Evolutionary conservation across 75 land plant species (phyloP), one percentile per base, ranked within the genome.

Genomic region (Isoetes taiwanensis): DNA sequence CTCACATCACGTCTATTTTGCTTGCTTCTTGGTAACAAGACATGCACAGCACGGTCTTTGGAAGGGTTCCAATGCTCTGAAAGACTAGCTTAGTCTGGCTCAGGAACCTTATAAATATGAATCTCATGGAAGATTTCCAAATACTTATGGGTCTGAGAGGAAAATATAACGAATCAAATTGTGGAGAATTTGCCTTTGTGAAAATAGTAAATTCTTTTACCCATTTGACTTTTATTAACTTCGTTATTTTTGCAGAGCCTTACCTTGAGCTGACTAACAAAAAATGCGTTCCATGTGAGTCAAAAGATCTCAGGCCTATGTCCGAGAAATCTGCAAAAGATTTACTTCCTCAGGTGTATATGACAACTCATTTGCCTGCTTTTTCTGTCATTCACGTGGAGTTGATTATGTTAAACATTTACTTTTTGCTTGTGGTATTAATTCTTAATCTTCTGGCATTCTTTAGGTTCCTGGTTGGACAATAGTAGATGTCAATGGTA

Each of bases 261-360:
- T 30, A 73, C 33, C 41, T 54, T 73, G 86, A 74, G 58, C 56
- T 90, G 68, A 58, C 69, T 11, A 42, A 42, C 30, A 90, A 90
- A 71, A 90, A 78, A 64, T 90, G 97, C 76, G 87, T 86, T 14
- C 97, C 97, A 24, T 90, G 97, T 59, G 58, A 71, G 25, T 61
- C 80, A 16, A 77, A 76, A 57, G 75, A 83, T 34, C 41, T 86
- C 30, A 69, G 72, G 30, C 75, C 93, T 27, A 90, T 90, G 97
- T 43, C 76, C 27, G 76, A 76, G 57, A 64, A 82, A 62, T 58
- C 72, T 30, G 97, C 97, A 8, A 57, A 74, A 14, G 71, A 78
- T 32, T 42, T 90, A 43, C 59, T 80, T 32, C 41, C 64, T 6
- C 52, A 90, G 84, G 97, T 79, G 14, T 26, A 28, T 35, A 53